Conservation (phyloP, 164 flowering plant species). For the Nelumbo lutea region DNA sequence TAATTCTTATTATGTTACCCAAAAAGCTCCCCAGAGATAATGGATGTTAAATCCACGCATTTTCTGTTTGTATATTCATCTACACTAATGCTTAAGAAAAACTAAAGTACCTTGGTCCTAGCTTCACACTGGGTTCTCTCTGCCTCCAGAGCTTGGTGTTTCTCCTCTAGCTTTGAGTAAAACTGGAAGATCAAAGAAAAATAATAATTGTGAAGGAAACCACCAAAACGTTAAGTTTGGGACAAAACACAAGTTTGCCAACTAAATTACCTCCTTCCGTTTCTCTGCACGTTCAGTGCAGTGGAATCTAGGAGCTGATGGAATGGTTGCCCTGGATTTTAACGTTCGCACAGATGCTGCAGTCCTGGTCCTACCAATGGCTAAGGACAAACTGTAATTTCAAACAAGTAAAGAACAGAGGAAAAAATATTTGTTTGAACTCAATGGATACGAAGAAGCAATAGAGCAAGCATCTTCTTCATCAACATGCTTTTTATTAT, state of each 20-base stretch:
- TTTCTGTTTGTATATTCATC: no score
- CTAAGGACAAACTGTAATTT: slow-evolving; percentile 33
- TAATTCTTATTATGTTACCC: no score
- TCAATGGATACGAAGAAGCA: slow-evolving; percentile 83
- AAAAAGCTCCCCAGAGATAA: no score
- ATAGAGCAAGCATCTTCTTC: slow-evolving; percentile 82
- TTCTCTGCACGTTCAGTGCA: slow-evolving; percentile 73
- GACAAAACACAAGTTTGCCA: not conserved
- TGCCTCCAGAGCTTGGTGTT: slow-evolving; percentile 72
- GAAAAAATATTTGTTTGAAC: not conserved
- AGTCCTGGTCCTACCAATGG: slow-evolving; percentile 52
- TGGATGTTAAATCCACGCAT: no score
- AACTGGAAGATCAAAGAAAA: slow-evolving; percentile 34
- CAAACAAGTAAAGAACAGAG: not conserved
- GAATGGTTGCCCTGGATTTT: slow-evolving; percentile 54
- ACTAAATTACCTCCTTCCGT: slow-evolving; percentile 43
- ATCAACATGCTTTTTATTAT: slow-evolving; percentile 53
- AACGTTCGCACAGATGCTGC: slow-evolving; percentile 50
- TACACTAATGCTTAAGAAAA: no score
- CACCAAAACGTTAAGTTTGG: not conserved
- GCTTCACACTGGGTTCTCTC: slow-evolving; percentile 72
- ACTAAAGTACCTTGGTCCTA: slow-evolving; percentile 56
- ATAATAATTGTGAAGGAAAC: not conserved
- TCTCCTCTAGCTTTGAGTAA: slow-evolving; percentile 74
- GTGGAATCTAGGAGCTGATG: slow-evolving; percentile 68